Percentiles rank a stretch among this genome's conserved stretches.
Evolutionary conservation across 1,139 yeast genomes (phyloP).

Genomic region (Candida tropicalis): DNA sequence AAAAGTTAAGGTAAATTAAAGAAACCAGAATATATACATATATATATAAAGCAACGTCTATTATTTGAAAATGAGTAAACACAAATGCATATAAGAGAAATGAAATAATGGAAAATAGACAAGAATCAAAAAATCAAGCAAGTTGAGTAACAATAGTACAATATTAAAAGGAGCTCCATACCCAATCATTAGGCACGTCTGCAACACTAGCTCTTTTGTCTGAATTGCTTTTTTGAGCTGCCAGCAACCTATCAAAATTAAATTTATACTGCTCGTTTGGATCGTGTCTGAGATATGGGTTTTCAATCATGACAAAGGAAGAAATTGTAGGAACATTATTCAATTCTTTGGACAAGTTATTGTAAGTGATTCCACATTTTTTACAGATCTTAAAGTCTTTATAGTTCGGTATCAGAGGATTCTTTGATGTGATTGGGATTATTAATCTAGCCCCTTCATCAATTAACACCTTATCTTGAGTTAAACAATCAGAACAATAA

Average conservation of each 20-base stretch:
- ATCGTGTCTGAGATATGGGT: constrained; percentile 32
- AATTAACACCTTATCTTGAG: constrained; percentile 26
- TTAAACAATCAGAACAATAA: constrained; percentile 40
- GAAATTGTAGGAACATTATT: constrained; percentile 9
- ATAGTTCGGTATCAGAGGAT: constrained; percentile 9
- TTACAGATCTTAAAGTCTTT: constrained; percentile 34
- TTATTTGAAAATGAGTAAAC: too few species aligned
- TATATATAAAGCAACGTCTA: too few species aligned
- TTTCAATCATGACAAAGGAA: constrained; percentile 41
- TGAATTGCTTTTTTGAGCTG: not conserved
- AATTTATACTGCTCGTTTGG: not conserved
- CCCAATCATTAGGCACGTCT: constrained; percentile 45
- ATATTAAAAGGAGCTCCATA: constrained; percentile 47
- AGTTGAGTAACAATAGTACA: too few species aligned
- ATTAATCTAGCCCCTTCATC: constrained; percentile 41
- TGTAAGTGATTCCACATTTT: constrained; percentile 39
- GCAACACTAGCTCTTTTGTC: constrained; percentile 13
- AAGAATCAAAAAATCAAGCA: not conserved
- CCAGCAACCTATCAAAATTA: not conserved
- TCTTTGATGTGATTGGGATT: constrained; percentile 32
- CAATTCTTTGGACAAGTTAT: constrained; percentile 22
- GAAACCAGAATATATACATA: too few species aligned
- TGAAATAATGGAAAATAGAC: not conserved
- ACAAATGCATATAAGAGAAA: not conserved
- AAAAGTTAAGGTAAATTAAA: constrained; percentile 13